Evolutionary conservation across 2,329 filamentous ascomycete genomes (phyloP).

Genomic region (Lachnellula hyalina): DNA sequence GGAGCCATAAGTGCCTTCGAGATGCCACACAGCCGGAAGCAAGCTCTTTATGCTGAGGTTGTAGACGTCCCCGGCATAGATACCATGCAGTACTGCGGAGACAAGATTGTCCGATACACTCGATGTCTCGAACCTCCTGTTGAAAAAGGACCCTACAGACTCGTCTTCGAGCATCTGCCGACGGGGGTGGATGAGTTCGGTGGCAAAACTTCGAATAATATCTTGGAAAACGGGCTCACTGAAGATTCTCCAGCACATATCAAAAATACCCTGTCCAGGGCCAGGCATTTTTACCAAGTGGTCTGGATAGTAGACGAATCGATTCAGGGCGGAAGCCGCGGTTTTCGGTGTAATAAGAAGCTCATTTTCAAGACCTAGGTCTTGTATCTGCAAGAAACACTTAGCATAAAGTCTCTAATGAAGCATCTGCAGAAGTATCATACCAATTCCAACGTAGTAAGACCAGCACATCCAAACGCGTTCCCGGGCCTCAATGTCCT

Average conservation of each 20-base stretch:
- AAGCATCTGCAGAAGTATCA: background rate
- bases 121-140: conserved; percentile 45
- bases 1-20: conserved; percentile 18
- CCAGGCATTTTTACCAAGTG: conserved; percentile 63
- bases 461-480: conserved; percentile 8
- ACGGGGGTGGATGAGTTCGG: conserved; percentile 28
- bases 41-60: conserved; percentile 68
- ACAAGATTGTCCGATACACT: conserved; percentile 63
- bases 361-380: conserved; percentile 51
- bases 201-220: conserved; percentile 22
- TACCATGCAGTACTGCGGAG: conserved; percentile 76
- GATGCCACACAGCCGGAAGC: conserved; percentile 20
- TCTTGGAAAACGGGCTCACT: conserved; percentile 53
- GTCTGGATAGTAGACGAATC: conserved; percentile 86
- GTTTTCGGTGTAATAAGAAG: conserved; percentile 47
- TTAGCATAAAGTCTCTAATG: conserved; percentile 14
- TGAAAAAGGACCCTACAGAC: conserved; percentile 64
- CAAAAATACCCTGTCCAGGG: conserved; percentile 32
- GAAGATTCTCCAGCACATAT: conserved; percentile 34
- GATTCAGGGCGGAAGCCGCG: conserved; percentile 52
- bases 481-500: conserved; percentile 39
- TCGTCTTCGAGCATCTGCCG: conserved; percentile 51
- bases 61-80: conserved; percentile 86
- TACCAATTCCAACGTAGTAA: conserved; percentile 24
- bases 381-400: conserved; percentile 43